These are phyloP conservation scores for Linaria vulgaris DNA, from an alignment of 257 asterid genomes.

Conservation along the genomic window DNA sequence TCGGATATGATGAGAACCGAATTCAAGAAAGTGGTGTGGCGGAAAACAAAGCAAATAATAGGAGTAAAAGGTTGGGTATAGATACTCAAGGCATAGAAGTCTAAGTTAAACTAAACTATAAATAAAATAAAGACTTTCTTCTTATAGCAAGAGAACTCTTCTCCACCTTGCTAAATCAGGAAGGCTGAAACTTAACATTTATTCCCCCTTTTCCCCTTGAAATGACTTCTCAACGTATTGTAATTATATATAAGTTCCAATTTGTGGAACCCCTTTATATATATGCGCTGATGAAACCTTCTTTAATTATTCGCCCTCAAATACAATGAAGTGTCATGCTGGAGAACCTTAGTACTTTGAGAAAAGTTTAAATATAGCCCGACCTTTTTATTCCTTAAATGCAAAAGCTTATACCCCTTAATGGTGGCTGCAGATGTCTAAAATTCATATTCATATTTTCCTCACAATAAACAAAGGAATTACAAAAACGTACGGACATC, in stretches of 20 bases:
- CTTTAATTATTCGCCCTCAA: constrained; percentile 18
- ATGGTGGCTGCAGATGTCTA: constrained; percentile 32
- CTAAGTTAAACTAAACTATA: too few relatives aligned
- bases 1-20: too few relatives aligned
- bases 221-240: constrained; percentile 24
- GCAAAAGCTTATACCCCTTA: constrained; percentile 31
- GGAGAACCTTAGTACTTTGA: neutral
- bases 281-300: constrained; percentile 9
- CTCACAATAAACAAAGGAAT: neutral
- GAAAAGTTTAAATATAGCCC: constrained; percentile 6
- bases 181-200: constrained; percentile 3
- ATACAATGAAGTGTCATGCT: constrained; percentile 2
- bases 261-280: constrained; percentile 31
- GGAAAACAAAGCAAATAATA: too few relatives aligned
- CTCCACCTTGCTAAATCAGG: constrained; percentile 21
- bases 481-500: constrained; percentile 20
- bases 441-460: constrained; percentile 12
- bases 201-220: constrained; percentile 20
- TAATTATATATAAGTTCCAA: neutral
- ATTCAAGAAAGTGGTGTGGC: too few relatives aligned
- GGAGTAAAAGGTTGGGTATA: too few relatives aligned
- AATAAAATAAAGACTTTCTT: constrained; percentile 15
- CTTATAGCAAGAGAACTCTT: constrained; percentile 19
- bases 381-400: constrained; percentile 40
- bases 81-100: too few relatives aligned